Evolutionary conservation across 2,329 filamentous ascomycete species (phyloP), one percentile per base, ranked within the genome.

Genomic region (Botryotinia calthae): DNA sequence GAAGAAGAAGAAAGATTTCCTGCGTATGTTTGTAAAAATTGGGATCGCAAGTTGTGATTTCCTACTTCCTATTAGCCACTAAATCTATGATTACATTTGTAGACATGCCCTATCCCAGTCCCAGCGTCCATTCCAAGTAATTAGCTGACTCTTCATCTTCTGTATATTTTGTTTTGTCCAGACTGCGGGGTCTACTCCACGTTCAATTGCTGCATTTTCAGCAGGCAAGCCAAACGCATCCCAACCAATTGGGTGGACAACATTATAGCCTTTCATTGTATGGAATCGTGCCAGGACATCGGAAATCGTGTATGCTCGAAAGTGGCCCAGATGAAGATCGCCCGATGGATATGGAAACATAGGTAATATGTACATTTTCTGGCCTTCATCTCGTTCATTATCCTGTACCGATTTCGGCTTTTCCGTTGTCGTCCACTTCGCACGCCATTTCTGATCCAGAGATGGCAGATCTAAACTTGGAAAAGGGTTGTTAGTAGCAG

Each of bases 271-370:
- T 77, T 90, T 89, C 83, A 97, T 89, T 40, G 87, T 87, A 78
- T 90, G 89, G 80, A 91, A 97, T 71, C 94, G 88, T 22, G 93
- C 90, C 70, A 97, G 84, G 16, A 95, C 92, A 83, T 97, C 94
- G 74, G 94, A 93, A 76, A 97, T 96, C 54, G 94, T 93, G 84
- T 97, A 97, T 67, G 97, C 93, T 64, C 94, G 90, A 56, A 97
- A 84, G 81, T 97, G 94, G 22, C 94, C 94, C 74, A 97, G 89
- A 81, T 97, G 94, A 42, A 97, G 86, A 44, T 90, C 90, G 44
- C 94, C 94, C 0, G 94, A 97, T 1, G 94, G 94, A 81, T 97
- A 97, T 0, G 94, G 94, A 80, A 97, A 97, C 94, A 97, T 97
- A 76, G 94, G 91, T 71, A 97, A 85, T 75, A 97, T 89, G 81